Evolutionary conservation across 345 rosid species (phyloP), one percentile per base, ranked within the genome.

Genomic region (Laguncularia racemosa): DNA sequence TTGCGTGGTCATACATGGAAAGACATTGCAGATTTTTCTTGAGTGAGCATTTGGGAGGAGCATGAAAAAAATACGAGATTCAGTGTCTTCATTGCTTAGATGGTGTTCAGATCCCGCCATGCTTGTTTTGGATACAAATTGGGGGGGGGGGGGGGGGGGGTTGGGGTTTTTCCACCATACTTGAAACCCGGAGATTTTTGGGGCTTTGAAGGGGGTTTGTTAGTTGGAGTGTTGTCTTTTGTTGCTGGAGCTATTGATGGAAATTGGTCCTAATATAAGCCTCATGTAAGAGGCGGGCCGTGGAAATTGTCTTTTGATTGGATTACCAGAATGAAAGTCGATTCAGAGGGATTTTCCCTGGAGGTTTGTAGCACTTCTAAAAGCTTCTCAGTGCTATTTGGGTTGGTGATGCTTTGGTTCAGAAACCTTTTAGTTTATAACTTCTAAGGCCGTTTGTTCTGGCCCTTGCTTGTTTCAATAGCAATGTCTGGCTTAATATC

Each of bases 91-190:
- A 26, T 56, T 75, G 16, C 56, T 81, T 14, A 52, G 64, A 20
- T 44, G 51, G 21, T 80, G 78, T 33, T 28, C 69, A 3, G 73
- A 83, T 50, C 95, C 95, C 26, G 81, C 81, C 16, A 77, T 70
- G 71, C 78, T 86, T 57, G 87, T 81, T 56, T 58, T 86, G 49
- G 84, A 76, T 73, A 77, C 85, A 46, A 63, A n/a, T n/a, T n/a
- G n/a, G n/a, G n/a, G n/a, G n/a, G n/a, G n/a, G n/a, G n/a, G n/a
- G n/a, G n/a, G n/a, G n/a, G n/a, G n/a, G n/a, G n/a, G n/a, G n/a
- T n/a, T 86, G 57, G 75, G 75, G 45, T 78, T 79, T 59, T 67
- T 58, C 64, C 72, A 78, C 72, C 83, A 15, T 70, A 65, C 49
- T 60, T 66, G 59, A 73, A 47, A 53, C 67, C 59, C 5, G 67